These are phyloP conservation scores for Populus tremula DNA, from an alignment of 345 rosid species.

Conservation along the genomic window DNA sequence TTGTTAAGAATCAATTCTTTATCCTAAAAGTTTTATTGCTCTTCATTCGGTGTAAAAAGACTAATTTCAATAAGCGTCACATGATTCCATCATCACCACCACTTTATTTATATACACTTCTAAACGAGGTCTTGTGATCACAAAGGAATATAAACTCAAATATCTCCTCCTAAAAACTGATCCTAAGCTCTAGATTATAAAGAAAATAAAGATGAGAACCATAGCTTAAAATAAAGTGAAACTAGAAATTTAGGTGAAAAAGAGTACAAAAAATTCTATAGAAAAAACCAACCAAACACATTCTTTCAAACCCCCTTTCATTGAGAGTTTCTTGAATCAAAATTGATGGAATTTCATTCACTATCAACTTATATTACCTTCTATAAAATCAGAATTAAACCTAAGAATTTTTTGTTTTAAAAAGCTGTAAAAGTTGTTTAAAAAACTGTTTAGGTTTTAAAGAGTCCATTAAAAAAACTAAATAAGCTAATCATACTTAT, in stretches of 20 bases:
- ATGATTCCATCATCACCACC: fast-evolving
- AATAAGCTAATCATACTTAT: too few species aligned
- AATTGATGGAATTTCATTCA: too few species aligned
- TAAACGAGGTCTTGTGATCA: neutral
- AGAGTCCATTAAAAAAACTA: too few species aligned
- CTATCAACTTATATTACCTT: neutral
- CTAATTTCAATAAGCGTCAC: neutral
- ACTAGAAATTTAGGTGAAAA: fast-evolving
- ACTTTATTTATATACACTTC: neutral
- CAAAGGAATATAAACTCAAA: neutral
- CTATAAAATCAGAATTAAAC: neutral
- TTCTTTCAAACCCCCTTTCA: too few species aligned
- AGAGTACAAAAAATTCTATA: fast-evolving
- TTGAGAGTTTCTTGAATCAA: too few species aligned
- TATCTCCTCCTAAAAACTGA: neutral
- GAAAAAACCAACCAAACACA: neutral
- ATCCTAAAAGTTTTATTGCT: neutral
- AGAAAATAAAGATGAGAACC: neutral
- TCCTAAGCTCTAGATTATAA: neutral
- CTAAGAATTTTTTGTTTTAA: too few species aligned
- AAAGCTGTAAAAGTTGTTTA: fast-evolving
- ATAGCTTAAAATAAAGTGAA: neutral
- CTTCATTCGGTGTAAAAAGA: fast-evolving
- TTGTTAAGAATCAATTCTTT: neutral
- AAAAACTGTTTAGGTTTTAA: fast-evolving